Evolutionary conservation across 805 yeast genomes (phyloP).

Genomic region (Millerozyma acaciae): DNA sequence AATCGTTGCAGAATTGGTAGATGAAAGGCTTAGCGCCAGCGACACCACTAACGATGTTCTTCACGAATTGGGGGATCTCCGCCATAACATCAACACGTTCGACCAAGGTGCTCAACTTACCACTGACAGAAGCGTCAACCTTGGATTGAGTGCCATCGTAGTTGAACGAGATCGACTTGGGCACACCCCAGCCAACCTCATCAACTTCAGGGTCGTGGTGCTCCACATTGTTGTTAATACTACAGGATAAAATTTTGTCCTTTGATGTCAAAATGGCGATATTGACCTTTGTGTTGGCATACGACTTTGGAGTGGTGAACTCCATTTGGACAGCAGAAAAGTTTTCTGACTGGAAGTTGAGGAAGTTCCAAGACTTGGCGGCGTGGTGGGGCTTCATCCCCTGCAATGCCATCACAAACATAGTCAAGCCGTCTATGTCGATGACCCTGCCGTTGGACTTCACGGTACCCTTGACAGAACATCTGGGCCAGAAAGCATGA

Average conservation of each 20-base stretch:
- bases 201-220: conserved; percentile 57
- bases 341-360: conserved; percentile 77
- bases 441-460: conserved; percentile 31
- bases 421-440: conserved; percentile 48
- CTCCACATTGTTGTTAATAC: conserved; percentile 60
- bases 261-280: conserved; percentile 70
- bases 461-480: conserved; percentile 63
- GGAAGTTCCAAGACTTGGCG: conserved; percentile 94
- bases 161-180: conserved; percentile 60
- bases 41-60: conserved; percentile 87
- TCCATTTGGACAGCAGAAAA: conserved; percentile 86
- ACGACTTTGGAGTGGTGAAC: conserved; percentile 88
- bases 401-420: conserved; percentile 95
- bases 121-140: conserved; percentile 51
- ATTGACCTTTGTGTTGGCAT: conserved; percentile 76
- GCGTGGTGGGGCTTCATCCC: conserved; percentile 99
- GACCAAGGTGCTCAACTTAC: conserved; percentile 57
- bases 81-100: conserved; percentile 98
- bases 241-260: conserved; percentile 57
- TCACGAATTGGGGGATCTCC: conserved; percentile 91
- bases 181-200: conserved; percentile 91
- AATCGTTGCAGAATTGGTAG: conserved; percentile 78
- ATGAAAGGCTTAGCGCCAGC: conserved; percentile 97
- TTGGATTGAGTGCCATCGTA: conserved; percentile 38
- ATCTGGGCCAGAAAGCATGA: conserved; percentile 95